Percentiles rank a stretch among this genome's conserved stretches.
These are phyloP conservation scores for Ustilago tritici DNA, from an alignment of 1,284 basidiomycete species.

Conservation along the genomic window DNA sequence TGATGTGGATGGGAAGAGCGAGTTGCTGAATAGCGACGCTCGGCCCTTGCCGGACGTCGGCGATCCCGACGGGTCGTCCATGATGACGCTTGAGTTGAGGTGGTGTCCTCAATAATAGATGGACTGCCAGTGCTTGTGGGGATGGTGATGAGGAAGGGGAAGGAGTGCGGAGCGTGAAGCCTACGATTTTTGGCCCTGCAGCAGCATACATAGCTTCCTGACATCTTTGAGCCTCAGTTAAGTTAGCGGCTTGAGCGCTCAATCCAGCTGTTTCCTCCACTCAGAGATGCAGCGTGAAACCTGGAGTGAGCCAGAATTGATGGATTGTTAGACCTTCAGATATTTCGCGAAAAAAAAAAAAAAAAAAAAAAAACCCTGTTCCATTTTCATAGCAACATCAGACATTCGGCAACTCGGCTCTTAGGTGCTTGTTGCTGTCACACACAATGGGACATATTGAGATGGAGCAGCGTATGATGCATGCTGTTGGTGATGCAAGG, in stretches of 20 bases:
- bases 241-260: slow-evolving; percentile 16
- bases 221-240: background rate
- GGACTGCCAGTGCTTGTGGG: background rate
- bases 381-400: too few species aligned
- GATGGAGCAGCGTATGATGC: background rate
- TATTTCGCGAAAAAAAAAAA: too few species aligned
- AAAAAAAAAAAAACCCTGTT: too few species aligned
- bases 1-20: slow-evolving; percentile 23
- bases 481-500: background rate
- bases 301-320: background rate
- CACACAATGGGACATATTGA: background rate
- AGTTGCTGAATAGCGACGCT: slow-evolving; percentile 41
- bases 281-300: slow-evolving; percentile 27
- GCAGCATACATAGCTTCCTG: background rate
- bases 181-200: slow-evolving; percentile 6
- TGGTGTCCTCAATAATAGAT: background rate
- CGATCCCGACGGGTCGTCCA: slow-evolving; percentile 38
- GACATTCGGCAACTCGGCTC: too few species aligned
- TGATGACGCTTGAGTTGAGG: slow-evolving; percentile 5
- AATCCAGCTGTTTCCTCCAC: slow-evolving; percentile 12
- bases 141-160: slow-evolving; percentile 2
- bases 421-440: too few species aligned
- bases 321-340: background rate
- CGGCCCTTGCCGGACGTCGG: slow-evolving; percentile 37
- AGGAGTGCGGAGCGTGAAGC: slow-evolving; percentile 1